These are phyloP conservation scores for Lactuca sativa DNA, from an alignment of 129 eudicot genomes.

Conservation along the genomic window DNA sequence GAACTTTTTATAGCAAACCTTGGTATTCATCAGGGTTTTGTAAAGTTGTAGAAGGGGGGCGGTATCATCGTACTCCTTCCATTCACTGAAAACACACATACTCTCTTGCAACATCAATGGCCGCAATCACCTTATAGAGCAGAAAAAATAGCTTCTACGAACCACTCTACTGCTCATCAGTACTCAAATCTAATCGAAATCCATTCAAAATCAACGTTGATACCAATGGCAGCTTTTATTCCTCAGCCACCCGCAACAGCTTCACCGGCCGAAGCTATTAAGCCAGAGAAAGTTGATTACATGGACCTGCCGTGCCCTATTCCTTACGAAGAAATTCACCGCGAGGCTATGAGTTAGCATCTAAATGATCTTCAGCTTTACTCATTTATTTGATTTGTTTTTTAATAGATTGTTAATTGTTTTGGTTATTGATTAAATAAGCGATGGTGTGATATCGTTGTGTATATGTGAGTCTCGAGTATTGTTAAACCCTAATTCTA, in stretches of 20 bases:
- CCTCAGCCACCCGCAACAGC: slow-evolving; percentile 43
- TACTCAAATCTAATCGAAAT: slow-evolving; percentile 3
- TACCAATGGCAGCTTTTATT: slow-evolving; percentile 55
- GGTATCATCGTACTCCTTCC: slow-evolving; percentile 16
- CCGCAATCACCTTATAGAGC: slow-evolving; percentile 12
- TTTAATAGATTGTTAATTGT: slow-evolving; percentile 3
- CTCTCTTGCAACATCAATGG: slow-evolving; percentile 20
- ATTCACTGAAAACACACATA: slow-evolving; percentile 4
- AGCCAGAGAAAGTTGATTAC: slow-evolving; percentile 68
- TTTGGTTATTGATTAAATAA: not conserved
- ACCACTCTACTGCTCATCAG: not conserved
- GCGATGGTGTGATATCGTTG: slow-evolving; percentile 3
- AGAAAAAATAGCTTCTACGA: not conserved
- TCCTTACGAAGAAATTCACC: slow-evolving; percentile 88
- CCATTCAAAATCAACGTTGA: slow-evolving; percentile 20
- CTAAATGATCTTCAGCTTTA: not conserved
- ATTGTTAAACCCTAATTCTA: slow-evolving; percentile 32
- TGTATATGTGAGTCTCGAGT: slow-evolving; percentile 5
- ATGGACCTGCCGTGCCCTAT: slow-evolving; percentile 82
- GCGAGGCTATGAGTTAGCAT: slow-evolving; percentile 80
- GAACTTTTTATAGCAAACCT: not conserved
- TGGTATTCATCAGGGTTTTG: slow-evolving; percentile 28
- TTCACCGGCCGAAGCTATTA: slow-evolving; percentile 30
- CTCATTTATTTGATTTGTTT: not conserved
- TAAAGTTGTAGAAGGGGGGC: slow-evolving; percentile 20